Base-by-base conservation (phyloP, 768 basidiomycete species). In the Suillus fuscotomentosus region DNA sequence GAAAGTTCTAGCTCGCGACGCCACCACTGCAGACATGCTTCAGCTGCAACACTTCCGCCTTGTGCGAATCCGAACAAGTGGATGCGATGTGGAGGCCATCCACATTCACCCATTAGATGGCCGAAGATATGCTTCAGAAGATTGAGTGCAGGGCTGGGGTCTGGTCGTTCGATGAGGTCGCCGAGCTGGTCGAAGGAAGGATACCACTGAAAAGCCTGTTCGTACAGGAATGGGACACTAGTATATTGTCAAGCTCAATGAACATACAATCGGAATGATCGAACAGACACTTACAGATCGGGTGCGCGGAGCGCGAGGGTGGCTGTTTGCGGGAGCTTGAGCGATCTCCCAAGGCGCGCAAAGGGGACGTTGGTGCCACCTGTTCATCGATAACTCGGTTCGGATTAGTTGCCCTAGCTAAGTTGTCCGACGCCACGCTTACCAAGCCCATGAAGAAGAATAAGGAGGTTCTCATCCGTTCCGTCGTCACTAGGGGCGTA, bases 291-390 rank as follows among this genome's bases (percentile, higher is more conserved):
- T 67, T 76, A 92, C 90, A 85, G 86, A 70, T 89, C 85, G 20
- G 94, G 89, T 3, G 90, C 95, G 56, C 91, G 86, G 11, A 97
- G 72, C 1, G 92, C 84, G n/a, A 97, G 84, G 2, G 86, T 81
- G 3, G 94, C 93, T 0, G 95, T 97, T 73, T 96, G 94, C 0
- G 95, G 95, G n/a, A 97, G 84, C 68, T 86, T 91, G 55, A 97
- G 76, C 11, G 85, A 83, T 24, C 80, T 81, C 11, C 88, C 94
- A 7, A 97, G 84, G 61, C 87, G 86, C 39, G 82, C 79, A 73
- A 97, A 97, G 2, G 94, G 92, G 3, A 78, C 54, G 65, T 90
- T 87, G 0, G 89, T 94, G 76, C 97, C 95, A 31, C 95, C 95
- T 95, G 67, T 42, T 24, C 7, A 51, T 65, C 51, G 27, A 59